Base-by-base conservation (phyloP, 2,329 filamentous ascomycete genomes). In the Verticillium zaregamsianum region DNA sequence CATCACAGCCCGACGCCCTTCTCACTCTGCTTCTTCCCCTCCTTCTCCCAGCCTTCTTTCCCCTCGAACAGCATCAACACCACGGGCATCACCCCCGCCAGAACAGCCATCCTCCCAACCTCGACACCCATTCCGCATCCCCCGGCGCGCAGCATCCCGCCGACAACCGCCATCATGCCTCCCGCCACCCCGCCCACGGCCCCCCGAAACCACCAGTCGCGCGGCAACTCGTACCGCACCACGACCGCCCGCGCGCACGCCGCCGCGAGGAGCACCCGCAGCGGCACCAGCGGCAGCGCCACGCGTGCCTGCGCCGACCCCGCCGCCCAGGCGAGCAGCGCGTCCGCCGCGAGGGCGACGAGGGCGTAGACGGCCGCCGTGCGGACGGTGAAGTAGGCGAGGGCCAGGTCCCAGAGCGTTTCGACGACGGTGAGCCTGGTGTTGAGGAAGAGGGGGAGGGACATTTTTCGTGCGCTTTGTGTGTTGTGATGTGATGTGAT, bases 371-470 rank as follows among this genome's bases (percentile, higher is more conserved):
- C 62, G 55, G 72, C 65, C 31, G 70, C 70, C 52, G 74, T 66
- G 58, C 71, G 68, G 58, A 74, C 40, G 65, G 74, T 66, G 67
- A 75, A 76, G 61, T 74, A 68, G 39, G 70, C 68, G 14, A 77
- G 68, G 49, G 73, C 71, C 20, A 76, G 65, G 65, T 76, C 72
- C 74, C 74, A 77, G 60, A 77, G 68, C 58, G 76, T 58, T 45
- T 76, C 72, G 59, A 77, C 70, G 37, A 75, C 70, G 6, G 72
- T 57, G 31, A 33, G 54, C 15, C 5, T 31, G 12, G n/a, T 56
- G 31, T 45, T 45, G 2, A 32, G 20, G 45, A 49, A 49, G 45
- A 49, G n/a, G 20, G 45, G 45, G 45, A 49, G 45, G 11, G n/a
- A n/a, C 20, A 23, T 49, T 14, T 7, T 49, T 49, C 8, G 20